Conservation (phyloP, 768 basidiomycete genomes). For the Lactarius hengduanensis region DNA sequence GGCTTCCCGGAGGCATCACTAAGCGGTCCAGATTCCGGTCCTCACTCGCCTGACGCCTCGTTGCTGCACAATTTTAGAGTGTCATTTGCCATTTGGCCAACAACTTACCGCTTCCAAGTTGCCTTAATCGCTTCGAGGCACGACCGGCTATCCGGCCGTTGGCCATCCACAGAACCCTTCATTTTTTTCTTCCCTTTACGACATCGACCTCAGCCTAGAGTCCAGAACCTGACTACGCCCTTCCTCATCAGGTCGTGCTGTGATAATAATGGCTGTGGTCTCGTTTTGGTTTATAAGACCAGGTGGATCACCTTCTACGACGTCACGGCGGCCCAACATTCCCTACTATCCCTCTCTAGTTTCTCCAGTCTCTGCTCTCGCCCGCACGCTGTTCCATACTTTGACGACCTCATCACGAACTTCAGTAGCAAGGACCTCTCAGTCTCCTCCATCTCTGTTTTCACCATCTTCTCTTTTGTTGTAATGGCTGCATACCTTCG, state of each 20-base stretch:
- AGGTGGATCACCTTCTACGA: neutral
- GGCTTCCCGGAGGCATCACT: slow-evolving; percentile 21
- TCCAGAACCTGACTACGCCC: slow-evolving; percentile 23
- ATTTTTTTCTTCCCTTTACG: slow-evolving; percentile 22
- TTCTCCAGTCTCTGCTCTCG: slow-evolving; percentile 6
- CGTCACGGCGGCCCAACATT: slow-evolving; percentile 14
- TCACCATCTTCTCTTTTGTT: neutral
- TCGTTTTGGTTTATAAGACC: slow-evolving; percentile 21
- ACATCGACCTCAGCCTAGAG: slow-evolving; percentile 14
- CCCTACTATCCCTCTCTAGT: neutral
- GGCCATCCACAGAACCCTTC: slow-evolving; percentile 10
- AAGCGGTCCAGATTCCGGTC: slow-evolving; percentile 24
- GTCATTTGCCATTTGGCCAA: slow-evolving; percentile 23
- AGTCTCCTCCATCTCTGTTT: slow-evolving; percentile 1
- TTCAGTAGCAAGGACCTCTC: neutral
- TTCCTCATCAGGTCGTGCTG: slow-evolving; percentile 11
- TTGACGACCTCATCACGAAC: slow-evolving; percentile 21
- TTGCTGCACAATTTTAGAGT: slow-evolving; percentile 23
- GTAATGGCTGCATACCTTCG: slow-evolving; percentile 53
- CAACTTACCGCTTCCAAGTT: neutral
- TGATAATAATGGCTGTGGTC: slow-evolving; percentile 9
- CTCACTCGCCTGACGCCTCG: slow-evolving; percentile 12
- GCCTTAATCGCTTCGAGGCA: slow-evolving; percentile 17
- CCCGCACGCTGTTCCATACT: slow-evolving; percentile 9
- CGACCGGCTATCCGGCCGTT: slow-evolving; percentile 20